These are phyloP conservation scores for Stemphylium vesicarium DNA, from an alignment of 2,329 filamentous ascomycete species.

Conservation along the genomic window DNA sequence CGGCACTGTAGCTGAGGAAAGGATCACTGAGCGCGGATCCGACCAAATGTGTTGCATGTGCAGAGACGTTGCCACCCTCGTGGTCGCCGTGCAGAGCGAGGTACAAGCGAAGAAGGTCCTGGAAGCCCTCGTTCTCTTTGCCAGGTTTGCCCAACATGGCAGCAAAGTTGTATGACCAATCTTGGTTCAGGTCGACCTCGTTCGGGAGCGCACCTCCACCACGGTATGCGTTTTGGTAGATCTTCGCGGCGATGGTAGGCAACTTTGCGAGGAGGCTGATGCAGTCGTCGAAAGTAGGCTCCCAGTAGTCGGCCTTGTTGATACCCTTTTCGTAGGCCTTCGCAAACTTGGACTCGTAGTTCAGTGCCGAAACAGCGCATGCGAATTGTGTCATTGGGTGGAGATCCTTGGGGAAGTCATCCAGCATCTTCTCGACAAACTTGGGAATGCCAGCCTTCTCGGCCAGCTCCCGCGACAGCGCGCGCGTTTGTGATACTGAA, in stretches of 20 bases:
- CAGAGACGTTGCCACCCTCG: slow-evolving; percentile 97
- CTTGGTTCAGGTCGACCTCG: slow-evolving; percentile 80
- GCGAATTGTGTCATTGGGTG: slow-evolving; percentile 99
- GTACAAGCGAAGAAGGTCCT: slow-evolving; percentile 92
- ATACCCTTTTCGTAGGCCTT: slow-evolving; percentile 90
- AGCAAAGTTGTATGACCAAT: slow-evolving; percentile 99
- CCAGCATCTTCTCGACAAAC: slow-evolving; percentile 86
- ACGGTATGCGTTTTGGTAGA: slow-evolving; percentile 90
- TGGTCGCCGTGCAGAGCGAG: slow-evolving; percentile 97
- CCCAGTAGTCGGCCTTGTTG: slow-evolving; percentile 98
- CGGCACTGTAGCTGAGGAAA: slow-evolving; percentile 94
- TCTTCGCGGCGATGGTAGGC: slow-evolving; percentile 94
- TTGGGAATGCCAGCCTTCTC: slow-evolving; percentile 82
- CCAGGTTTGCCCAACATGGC: slow-evolving; percentile 92
- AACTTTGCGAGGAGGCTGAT: slow-evolving; percentile 95
- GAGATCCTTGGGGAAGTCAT: slow-evolving; percentile 84
- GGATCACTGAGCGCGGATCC: slow-evolving; percentile 93
- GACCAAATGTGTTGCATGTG: slow-evolving; percentile 92
- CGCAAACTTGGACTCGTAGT: slow-evolving; percentile 92
- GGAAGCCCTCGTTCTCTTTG: slow-evolving; percentile 88
- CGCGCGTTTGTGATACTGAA: slow-evolving; percentile 78
- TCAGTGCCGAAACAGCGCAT: slow-evolving; percentile 92
- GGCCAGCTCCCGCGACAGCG: slow-evolving; percentile 83
- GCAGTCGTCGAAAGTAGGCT: slow-evolving; percentile 94
- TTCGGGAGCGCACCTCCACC: slow-evolving; percentile 75